Conservation (phyloP, 2,329 filamentous ascomycete species). For the Penicillium freii region DNA sequence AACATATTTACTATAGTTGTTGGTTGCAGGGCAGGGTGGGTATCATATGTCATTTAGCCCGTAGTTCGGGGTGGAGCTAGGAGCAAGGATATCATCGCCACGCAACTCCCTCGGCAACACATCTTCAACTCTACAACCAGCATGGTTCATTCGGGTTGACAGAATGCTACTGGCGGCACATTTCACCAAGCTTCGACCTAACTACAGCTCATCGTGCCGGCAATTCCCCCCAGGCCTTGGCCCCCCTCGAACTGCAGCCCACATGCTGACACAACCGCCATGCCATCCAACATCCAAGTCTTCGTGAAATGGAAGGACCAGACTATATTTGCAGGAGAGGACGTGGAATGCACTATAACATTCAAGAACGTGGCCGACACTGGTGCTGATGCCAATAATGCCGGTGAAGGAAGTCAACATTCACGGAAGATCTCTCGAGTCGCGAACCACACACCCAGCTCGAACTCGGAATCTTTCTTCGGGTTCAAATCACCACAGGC, state of each 20-base stretch:
- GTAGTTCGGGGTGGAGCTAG: slow-evolving; percentile 8
- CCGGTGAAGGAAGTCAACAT: slow-evolving; percentile 29
- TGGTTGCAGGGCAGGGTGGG: background rate
- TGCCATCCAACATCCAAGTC: slow-evolving; percentile 79
- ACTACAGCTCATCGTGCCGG: slow-evolving; percentile 3
- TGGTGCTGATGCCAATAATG: slow-evolving; percentile 31
- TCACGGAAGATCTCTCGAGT: slow-evolving; percentile 41
- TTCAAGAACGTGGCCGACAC: slow-evolving; percentile 77
- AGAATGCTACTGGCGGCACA: slow-evolving; percentile 29
- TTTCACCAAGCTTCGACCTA: slow-evolving; percentile 10
- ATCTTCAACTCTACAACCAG: slow-evolving; percentile 10
- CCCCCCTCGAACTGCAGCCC: slow-evolving; percentile 17
- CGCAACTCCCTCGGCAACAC: slow-evolving; percentile 16
- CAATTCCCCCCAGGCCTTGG: slow-evolving; percentile 11
- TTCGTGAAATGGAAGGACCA: slow-evolving; percentile 93
- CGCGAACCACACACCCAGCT: slow-evolving; percentile 30
- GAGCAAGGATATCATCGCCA: slow-evolving; percentile 12
- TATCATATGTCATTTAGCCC: slow-evolving; percentile 6
- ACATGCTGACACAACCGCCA: slow-evolving; percentile 39
- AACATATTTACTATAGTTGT: background rate
- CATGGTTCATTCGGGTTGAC: slow-evolving; percentile 27
- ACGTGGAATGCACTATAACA: slow-evolving; percentile 91
- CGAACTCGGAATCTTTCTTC: slow-evolving; percentile 40
- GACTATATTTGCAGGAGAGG: slow-evolving; percentile 93
- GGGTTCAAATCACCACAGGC: slow-evolving; percentile 39